These are phyloP conservation scores for Dillenia suffruticosa DNA, from an alignment of 164 flowering plant genomes.

Conservation along the genomic window DNA sequence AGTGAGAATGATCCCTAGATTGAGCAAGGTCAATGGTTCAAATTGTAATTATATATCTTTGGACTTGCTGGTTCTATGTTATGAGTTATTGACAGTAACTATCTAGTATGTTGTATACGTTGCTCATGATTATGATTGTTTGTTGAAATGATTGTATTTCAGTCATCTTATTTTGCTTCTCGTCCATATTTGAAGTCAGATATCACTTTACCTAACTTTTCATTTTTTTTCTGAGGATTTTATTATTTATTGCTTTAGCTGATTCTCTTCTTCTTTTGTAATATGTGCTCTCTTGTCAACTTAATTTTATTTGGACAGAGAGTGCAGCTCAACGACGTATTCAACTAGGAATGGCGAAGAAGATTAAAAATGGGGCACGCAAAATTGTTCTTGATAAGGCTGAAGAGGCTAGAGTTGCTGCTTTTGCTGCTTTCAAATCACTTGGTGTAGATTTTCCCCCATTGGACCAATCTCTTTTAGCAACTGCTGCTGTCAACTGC, in stretches of 20 bases:
- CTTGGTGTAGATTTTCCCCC: slow-evolving; percentile 72
- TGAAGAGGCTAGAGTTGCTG: slow-evolving; percentile 91
- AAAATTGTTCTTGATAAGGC: slow-evolving; percentile 95
- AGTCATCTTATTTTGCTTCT: too few species aligned
- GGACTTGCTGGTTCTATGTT: too few species aligned
- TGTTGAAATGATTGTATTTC: too few species aligned
- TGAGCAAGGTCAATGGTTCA: too few species aligned
- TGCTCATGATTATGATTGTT: too few species aligned
- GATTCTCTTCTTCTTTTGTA: background rate
- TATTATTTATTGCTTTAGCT: too few species aligned
- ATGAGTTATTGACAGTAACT: too few species aligned
- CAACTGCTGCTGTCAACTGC: slow-evolving; percentile 18
- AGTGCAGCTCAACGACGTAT: slow-evolving; percentile 54
- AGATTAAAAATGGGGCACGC: slow-evolving; percentile 92
- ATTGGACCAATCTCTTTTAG: slow-evolving; percentile 42
- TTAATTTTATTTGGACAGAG: slow-evolving; percentile 21
- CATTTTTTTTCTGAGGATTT: background rate
- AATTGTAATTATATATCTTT: too few species aligned
- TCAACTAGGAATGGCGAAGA: slow-evolving; percentile 85
- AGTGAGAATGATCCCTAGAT: too few species aligned
- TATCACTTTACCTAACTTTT: background rate
- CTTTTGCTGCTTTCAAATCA: slow-evolving; percentile 90
- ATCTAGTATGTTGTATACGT: too few species aligned
- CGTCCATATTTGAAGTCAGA: too few species aligned
- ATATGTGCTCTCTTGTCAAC: slow-evolving; percentile 5